These are phyloP conservation scores for Saccharomyces hybrid DNA, from an alignment of 1,139 yeast species.

Conservation along the genomic window DNA sequence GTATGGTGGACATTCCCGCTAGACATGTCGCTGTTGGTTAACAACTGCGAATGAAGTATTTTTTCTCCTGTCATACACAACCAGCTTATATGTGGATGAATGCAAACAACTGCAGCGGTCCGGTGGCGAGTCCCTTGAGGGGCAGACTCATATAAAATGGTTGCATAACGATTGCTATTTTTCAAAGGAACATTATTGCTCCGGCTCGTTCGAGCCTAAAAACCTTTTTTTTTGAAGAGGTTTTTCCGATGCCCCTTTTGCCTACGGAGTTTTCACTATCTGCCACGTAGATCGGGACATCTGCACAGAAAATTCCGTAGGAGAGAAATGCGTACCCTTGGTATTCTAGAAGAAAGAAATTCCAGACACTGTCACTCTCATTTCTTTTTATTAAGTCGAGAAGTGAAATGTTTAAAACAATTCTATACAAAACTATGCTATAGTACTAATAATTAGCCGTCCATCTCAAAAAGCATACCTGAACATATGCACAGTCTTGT, in stretches of 20 bases:
- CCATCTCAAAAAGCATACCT: conserved; percentile 30
- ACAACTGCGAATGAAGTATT: neutral
- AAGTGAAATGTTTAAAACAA: neutral
- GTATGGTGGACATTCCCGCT: neutral
- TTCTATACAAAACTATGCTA: conserved; percentile 5
- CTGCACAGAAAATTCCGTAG: neutral
- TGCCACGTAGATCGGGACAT: neutral
- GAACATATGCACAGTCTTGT: conserved; percentile 32
- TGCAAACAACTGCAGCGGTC: neutral
- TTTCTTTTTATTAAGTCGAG: neutral
- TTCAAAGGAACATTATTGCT: neutral
- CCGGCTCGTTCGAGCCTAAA: neutral
- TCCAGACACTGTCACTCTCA: neutral
- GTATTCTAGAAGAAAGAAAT: neutral
- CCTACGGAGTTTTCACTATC: neutral
- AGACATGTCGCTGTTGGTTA: neutral
- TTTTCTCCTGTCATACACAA: neutral
- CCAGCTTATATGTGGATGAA: neutral
- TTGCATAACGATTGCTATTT: neutral
- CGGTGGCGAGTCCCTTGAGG: neutral
- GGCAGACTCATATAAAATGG: neutral
- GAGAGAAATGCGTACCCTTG: neutral
- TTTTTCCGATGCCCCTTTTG: neutral
- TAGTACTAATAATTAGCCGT: conserved; percentile 5
- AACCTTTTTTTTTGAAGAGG: neutral